Evolutionary conservation across 2,329 filamentous ascomycete species (phyloP).

Genomic region (Pseudofabraea citricarpa): DNA sequence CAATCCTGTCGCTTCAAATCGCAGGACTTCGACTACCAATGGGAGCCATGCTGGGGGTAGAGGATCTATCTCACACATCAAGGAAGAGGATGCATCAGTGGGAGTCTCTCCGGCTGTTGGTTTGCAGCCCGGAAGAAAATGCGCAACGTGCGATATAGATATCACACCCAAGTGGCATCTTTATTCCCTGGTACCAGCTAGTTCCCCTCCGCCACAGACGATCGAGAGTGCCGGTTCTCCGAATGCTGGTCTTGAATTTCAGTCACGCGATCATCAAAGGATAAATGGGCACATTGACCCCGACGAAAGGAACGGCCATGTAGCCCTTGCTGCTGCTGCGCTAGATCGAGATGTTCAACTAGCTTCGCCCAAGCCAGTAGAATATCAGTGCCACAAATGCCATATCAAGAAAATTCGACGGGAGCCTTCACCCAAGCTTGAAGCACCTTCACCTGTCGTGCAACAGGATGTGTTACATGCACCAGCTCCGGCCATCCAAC

Average conservation of each 20-base stretch:
- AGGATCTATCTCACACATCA: conserved; percentile 20
- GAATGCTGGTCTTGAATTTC: conserved; percentile 10
- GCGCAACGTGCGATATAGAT: conserved; percentile 62
- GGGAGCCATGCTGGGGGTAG: conserved; percentile 14
- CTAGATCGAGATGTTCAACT: conserved; percentile 22
- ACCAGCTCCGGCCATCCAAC: too few species aligned
- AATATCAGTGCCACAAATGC: conserved; percentile 74
- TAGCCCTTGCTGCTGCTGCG: conserved; percentile 28
- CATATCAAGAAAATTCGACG: conserved; percentile 43
- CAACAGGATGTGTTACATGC: too few species aligned
- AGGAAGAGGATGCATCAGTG: conserved; percentile 18
- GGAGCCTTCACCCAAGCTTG: conserved; percentile 10
- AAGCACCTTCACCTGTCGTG: conserved; percentile 4
- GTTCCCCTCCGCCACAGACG: not conserved
- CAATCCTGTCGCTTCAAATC: conserved; percentile 33
- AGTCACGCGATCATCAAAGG: conserved; percentile 5
- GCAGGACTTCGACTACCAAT: conserved; percentile 49
- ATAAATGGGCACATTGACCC: conserved; percentile 10
- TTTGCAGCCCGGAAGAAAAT: conserved; percentile 42
- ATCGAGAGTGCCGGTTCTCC: conserved; percentile 1
- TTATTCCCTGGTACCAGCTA: conserved; percentile 11
- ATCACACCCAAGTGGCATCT: conserved; percentile 71
- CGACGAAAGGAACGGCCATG: conserved; percentile 14
- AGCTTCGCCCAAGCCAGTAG: conserved; percentile 28
- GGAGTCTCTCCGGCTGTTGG: conserved; percentile 3